Percentiles rank a stretch among this genome's conserved stretches.
phyloP scores from a whole-genome alignment of 306 rosid species.

The Purshia tridentata region DNA sequence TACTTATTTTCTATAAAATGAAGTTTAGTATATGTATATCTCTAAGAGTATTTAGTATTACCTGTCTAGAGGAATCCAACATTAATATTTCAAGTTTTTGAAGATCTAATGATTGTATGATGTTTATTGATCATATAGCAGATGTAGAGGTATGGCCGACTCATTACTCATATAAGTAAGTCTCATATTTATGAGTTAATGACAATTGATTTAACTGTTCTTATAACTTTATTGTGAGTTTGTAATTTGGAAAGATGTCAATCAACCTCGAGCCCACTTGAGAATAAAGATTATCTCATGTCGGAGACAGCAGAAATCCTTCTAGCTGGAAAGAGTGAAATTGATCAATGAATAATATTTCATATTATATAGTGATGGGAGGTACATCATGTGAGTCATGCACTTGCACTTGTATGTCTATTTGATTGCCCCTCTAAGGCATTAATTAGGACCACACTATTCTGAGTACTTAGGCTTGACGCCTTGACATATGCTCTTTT shows the following conservation, averaged over 20 bases:
- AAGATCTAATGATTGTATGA: too few species aligned
- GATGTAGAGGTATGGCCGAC: too few species aligned
- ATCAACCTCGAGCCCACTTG: not conserved
- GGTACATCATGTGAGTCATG: not conserved
- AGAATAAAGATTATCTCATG: not conserved
- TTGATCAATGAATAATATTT: not conserved
- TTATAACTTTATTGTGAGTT: not conserved
- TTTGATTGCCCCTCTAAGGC: not conserved
- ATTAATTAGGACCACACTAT: not conserved
- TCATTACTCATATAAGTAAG: too few species aligned
- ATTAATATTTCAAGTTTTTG: too few species aligned
- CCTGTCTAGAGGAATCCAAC: too few species aligned
- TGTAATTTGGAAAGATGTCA: not conserved
- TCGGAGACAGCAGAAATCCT: conserved; percentile 22
- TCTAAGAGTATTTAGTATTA: too few species aligned
- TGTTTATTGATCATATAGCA: too few species aligned
- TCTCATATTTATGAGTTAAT: too few species aligned
- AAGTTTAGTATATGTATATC: too few species aligned
- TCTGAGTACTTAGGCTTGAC: not conserved
- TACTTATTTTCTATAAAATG: too few species aligned
- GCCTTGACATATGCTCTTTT: not conserved
- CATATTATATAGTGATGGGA: not conserved
- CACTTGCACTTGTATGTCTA: not conserved
- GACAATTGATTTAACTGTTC: not conserved
- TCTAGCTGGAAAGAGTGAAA: conserved; percentile 10